phyloP scores from a whole-genome alignment of 805 yeast species.

The Spathaspora boniae region DNA sequence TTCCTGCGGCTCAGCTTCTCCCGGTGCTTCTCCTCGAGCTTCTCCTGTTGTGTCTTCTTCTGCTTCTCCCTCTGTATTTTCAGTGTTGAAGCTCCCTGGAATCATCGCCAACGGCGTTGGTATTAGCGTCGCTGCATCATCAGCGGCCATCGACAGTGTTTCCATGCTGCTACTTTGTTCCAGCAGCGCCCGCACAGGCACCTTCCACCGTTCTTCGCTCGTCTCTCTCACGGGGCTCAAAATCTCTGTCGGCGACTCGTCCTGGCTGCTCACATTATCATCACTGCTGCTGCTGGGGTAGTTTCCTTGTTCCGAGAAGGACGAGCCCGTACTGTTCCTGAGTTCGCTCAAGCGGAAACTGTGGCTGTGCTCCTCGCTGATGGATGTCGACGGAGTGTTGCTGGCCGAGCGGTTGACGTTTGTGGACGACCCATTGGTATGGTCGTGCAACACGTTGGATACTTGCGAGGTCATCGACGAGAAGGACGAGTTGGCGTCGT shows the following conservation, averaged over 20 bases:
- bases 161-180: too few relatives aligned
- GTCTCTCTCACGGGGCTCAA: conserved; percentile 7
- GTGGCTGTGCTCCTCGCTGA: conserved; percentile 4
- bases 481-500: neutral
- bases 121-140: too few relatives aligned
- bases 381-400: conserved; percentile 8
- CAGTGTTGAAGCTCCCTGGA: too few relatives aligned
- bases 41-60: too few relatives aligned
- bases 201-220: conserved; percentile 9
- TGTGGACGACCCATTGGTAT: conserved; percentile 7
- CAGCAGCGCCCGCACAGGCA: too few relatives aligned
- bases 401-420: conserved; percentile 2
- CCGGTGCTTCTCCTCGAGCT: too few relatives aligned
- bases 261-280: neutral
- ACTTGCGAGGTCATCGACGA: conserved; percentile 6
- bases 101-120: too few relatives aligned
- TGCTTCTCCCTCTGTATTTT: too few relatives aligned
- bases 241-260: conserved; percentile 3
- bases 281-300: conserved; percentile 2
- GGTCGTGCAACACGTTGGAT: conserved; percentile 7
- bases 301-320: neutral
- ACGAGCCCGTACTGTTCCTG: neutral
- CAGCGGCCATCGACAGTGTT: too few relatives aligned
- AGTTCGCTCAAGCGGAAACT: neutral
- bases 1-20: too few relatives aligned